Conservation (phyloP, 2,329 filamentous ascomycete genomes). For the Exophiala dermatitidis region DNA sequence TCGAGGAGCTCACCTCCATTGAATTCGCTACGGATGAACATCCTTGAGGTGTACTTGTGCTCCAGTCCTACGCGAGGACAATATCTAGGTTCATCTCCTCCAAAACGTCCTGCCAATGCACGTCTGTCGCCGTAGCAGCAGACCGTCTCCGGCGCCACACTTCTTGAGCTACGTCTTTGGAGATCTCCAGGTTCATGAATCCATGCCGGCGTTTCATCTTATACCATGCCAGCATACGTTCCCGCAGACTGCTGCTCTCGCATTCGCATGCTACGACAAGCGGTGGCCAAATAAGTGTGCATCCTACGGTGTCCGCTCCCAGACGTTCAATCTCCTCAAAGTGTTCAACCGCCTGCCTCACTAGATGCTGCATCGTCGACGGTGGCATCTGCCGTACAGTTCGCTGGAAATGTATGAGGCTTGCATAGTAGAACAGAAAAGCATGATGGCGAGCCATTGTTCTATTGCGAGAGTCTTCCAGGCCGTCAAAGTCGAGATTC, state of each 20-base stretch:
- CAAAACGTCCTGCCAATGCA: constrained; percentile 33
- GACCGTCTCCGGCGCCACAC: constrained; percentile 29
- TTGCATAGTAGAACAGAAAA: constrained; percentile 34
- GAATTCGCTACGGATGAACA: no score
- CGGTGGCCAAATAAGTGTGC: constrained; percentile 34
- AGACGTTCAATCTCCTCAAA: constrained; percentile 31
- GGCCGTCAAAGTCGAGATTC: constrained; percentile 16
- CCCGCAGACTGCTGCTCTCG: constrained; percentile 26
- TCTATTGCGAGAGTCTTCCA: constrained; percentile 21
- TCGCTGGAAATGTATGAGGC: constrained; percentile 33
- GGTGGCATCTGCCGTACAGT: constrained; percentile 27
- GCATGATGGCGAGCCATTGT: constrained; percentile 23
- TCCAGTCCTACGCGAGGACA: constrained; percentile 24
- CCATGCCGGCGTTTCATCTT: constrained; percentile 31
- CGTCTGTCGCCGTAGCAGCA: constrained; percentile 16
- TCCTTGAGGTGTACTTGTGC: no score
- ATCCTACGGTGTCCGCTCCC: constrained; percentile 30
- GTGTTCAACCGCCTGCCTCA: constrained; percentile 30
- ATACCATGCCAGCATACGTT: constrained; percentile 32
- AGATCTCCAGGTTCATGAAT: constrained; percentile 31
- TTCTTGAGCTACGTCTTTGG: constrained; percentile 30
- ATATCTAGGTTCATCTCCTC: constrained; percentile 32
- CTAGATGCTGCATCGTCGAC: constrained; percentile 29
- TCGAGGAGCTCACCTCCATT: no score
- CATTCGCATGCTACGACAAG: constrained; percentile 35